A percentile compares a stretch with the other conserved stretches of the same genome.
Evolutionary conservation across 106 monocot genomes (phyloP).

Genomic region (Apostasia ramifera): DNA sequence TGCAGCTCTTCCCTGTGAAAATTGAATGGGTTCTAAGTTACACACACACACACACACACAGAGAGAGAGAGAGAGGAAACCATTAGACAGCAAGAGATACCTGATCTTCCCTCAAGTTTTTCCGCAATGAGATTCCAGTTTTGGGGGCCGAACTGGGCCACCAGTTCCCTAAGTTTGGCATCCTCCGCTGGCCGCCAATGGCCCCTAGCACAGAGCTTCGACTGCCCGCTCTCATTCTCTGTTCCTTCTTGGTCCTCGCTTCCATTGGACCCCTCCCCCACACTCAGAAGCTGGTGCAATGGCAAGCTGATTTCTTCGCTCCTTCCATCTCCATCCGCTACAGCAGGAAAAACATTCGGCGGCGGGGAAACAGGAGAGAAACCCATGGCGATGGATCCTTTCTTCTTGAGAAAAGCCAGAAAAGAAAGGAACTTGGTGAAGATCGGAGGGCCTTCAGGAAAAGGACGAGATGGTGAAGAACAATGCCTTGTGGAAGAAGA

Average conservation of each 20-base stretch:
- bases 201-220: constrained; percentile 70
- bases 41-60: no score
- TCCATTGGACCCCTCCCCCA: background rate
- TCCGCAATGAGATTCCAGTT: constrained; percentile 96
- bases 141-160: constrained; percentile 70
- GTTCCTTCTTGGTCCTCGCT: background rate
- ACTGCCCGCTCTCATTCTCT: constrained; percentile 9
- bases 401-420: background rate
- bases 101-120: constrained; percentile 88
- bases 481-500: background rate
- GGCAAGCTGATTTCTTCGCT: background rate
- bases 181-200: constrained; percentile 93
- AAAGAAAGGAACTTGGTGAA: background rate
- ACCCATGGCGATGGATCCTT: background rate
- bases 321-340: background rate
- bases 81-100: constrained; percentile 10
- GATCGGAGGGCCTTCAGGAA: no score
- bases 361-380: background rate
- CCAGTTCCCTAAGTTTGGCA: constrained; percentile 77
- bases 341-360: background rate
- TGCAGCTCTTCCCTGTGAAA: constrained; percentile 73
- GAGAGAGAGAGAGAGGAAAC: no score
- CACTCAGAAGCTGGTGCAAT: background rate
- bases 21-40: background rate
- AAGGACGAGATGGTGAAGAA: background rate